Conservation (phyloP, 495 filamentous ascomycete species). For the Penicillium verhagenii region DNA sequence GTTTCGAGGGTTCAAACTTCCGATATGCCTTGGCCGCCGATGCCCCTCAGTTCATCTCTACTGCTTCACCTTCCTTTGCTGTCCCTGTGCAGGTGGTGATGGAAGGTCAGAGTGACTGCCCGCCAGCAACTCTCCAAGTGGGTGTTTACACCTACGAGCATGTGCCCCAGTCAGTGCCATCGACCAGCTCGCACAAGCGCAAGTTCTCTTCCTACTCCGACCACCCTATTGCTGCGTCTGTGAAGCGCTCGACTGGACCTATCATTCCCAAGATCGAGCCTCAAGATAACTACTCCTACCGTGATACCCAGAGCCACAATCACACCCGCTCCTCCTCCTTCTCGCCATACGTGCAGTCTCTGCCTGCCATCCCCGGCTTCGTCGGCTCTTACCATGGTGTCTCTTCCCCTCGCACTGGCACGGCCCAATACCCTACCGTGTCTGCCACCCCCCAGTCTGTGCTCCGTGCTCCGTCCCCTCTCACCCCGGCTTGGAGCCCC, state of each 20-base stretch:
- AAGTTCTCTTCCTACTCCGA: slow-evolving; percentile 51
- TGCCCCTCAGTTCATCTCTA: slow-evolving; percentile 67
- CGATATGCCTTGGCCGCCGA: slow-evolving; percentile 72
- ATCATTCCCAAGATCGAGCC: slow-evolving; percentile 41
- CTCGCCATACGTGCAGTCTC: slow-evolving; percentile 44
- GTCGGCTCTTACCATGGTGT: slow-evolving; percentile 29
- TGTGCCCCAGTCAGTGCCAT: slow-evolving; percentile 31
- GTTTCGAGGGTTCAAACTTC: slow-evolving; percentile 55
- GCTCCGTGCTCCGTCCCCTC: slow-evolving; percentile 41
- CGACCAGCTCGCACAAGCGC: slow-evolving; percentile 48
- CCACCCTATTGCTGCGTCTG: slow-evolving; percentile 32
- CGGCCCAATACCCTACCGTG: slow-evolving; percentile 30
- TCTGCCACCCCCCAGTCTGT: slow-evolving; percentile 35
- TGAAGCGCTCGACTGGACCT: slow-evolving; percentile 47
- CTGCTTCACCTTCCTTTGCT: slow-evolving; percentile 61
- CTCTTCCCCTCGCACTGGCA: slow-evolving; percentile 30
- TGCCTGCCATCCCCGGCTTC: slow-evolving; percentile 36
- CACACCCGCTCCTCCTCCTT: slow-evolving; percentile 32
- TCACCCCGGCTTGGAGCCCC: slow-evolving; percentile 47
- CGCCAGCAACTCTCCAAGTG: slow-evolving; percentile 62
- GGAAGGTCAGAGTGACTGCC: slow-evolving; percentile 62
- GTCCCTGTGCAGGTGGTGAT: slow-evolving; percentile 73
- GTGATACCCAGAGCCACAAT: slow-evolving; percentile 14
- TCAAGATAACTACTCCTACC: slow-evolving; percentile 37
- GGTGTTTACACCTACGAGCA: slow-evolving; percentile 77